Evolutionary conservation across 78 protist species (phyloP).

Genomic region (Anaeramoeba ignava): DNA sequence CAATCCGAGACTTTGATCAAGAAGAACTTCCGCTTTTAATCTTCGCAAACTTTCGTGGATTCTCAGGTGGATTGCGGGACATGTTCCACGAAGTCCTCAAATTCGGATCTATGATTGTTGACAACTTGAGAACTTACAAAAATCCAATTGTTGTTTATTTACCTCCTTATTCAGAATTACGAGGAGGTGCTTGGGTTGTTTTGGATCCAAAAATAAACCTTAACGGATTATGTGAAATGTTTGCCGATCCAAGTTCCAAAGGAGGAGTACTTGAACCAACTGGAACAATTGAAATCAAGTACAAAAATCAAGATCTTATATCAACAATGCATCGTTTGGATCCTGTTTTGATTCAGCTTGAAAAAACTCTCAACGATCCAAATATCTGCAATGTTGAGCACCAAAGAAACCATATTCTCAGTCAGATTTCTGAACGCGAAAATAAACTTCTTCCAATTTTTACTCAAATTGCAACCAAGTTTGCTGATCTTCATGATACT

Average conservation of each 20-base stretch:
- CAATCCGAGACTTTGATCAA: constrained; percentile 63
- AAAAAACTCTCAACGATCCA: neutral
- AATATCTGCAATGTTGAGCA: constrained; percentile 14
- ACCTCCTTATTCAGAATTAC: constrained; percentile 78
- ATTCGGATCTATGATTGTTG: constrained; percentile 90
- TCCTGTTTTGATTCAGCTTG: constrained; percentile 7
- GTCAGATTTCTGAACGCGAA: constrained; percentile 22
- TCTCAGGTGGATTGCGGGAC: constrained; percentile 94
- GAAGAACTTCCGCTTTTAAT: constrained; percentile 77
- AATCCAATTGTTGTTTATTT: constrained; percentile 84
- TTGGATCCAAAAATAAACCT: constrained; percentile 81
- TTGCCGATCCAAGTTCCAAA: constrained; percentile 57
- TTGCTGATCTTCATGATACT: constrained; percentile 88
- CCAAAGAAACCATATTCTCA: neutral
- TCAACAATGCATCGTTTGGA: constrained; percentile 64
- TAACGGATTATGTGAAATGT: constrained; percentile 81
- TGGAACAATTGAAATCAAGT: constrained; percentile 75
- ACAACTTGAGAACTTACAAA: constrained; percentile 59
- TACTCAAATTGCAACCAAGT: constrained; percentile 67
- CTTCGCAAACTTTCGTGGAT: constrained; percentile 93
- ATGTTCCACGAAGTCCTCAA: constrained; percentile 91
- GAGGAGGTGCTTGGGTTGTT: constrained; percentile 98
- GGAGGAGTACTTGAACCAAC: constrained; percentile 90
- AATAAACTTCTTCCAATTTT: constrained; percentile 56
- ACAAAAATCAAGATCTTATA: constrained; percentile 38